Evolutionary conservation across 768 basidiomycete genomes (phyloP).

Genomic region (Agaricus blazei): DNA sequence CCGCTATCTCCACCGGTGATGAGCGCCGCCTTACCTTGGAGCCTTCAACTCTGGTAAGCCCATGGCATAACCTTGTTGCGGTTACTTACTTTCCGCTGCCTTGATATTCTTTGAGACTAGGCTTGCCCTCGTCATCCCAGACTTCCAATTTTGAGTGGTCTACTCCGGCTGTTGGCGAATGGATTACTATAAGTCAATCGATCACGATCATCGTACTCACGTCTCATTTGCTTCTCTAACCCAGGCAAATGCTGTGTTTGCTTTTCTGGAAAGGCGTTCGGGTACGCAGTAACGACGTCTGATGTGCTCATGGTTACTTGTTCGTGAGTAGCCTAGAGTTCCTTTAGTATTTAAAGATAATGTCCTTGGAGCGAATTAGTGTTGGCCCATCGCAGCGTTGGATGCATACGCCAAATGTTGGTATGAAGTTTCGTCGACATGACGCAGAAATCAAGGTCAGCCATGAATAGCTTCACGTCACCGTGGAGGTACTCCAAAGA

Average conservation of each 20-base stretch:
- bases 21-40: constrained; percentile 29
- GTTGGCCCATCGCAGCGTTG: too few species aligned
- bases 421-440: too few species aligned
- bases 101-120: constrained; percentile 45
- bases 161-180: constrained; percentile 20
- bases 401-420: too few species aligned
- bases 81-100: constrained; percentile 38
- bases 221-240: constrained; percentile 41
- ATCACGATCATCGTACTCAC: constrained; percentile 22
- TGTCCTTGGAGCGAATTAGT: too few species aligned
- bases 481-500: too few species aligned
- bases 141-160: constrained; percentile 37
- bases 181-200: background rate
- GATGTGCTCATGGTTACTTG: constrained; percentile 16
- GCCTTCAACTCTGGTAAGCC: constrained; percentile 11
- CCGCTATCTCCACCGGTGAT: constrained; percentile 39
- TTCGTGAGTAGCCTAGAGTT: too few species aligned
- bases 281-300: constrained; percentile 30
- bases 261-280: constrained; percentile 27
- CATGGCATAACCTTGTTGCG: background rate
- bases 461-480: too few species aligned
- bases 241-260: constrained; percentile 48
- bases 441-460: too few species aligned
- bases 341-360: too few species aligned
- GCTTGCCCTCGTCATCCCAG: constrained; percentile 49